Conservation (phyloP, 2,329 filamentous ascomycete species). For the Fusarium virguliforme region DNA sequence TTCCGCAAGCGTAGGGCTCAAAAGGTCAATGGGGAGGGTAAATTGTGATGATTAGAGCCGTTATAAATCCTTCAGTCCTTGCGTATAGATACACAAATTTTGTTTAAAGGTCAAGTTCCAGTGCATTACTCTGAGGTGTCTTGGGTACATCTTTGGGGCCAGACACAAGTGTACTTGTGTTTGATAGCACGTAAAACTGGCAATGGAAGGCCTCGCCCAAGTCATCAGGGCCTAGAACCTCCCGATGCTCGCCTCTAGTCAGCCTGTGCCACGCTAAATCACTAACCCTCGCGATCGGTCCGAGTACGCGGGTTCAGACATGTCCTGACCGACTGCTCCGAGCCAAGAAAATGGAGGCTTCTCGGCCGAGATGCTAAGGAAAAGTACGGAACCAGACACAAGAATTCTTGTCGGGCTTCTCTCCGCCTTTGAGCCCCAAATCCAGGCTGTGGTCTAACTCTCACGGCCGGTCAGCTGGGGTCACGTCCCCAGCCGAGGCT, state of each 20-base stretch:
- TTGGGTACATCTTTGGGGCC: too few species aligned
- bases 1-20: background rate
- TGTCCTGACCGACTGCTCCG: background rate
- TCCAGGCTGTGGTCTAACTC: background rate
- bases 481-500: background rate
- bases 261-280: background rate
- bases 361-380: background rate
- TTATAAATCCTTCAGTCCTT: background rate
- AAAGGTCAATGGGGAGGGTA: background rate
- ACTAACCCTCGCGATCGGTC: background rate
- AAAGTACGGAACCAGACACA: background rate
- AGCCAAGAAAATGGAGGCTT: background rate
- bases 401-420: background rate
- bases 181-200: fast-evolving
- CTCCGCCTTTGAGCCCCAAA: background rate
- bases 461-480: background rate
- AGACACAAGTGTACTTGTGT: background rate
- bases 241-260: too few species aligned
- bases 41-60: background rate
- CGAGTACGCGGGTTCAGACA: background rate
- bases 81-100: background rate
- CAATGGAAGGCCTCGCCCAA: too few species aligned
- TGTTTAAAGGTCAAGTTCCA: too few species aligned
- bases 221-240: too few species aligned
- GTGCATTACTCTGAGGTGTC: background rate